Conservation (phyloP, 2,329 filamentous ascomycete genomes). For the Elsinoe ampelina region DNA sequence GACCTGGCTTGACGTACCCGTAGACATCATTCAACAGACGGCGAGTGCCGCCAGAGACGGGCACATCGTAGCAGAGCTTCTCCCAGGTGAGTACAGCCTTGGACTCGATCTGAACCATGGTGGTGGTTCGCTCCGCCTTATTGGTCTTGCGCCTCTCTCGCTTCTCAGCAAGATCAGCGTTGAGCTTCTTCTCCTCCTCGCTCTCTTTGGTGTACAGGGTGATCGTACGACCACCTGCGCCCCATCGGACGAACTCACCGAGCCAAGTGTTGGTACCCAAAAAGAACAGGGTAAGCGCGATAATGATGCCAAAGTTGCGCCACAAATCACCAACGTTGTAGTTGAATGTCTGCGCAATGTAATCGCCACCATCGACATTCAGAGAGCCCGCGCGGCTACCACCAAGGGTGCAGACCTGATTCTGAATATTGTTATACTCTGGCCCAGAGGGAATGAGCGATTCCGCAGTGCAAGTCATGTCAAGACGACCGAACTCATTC, state of each 20-base stretch:
- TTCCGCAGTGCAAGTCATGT: constrained; percentile 57
- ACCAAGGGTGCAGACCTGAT: constrained; percentile 73
- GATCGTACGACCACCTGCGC: constrained; percentile 70
- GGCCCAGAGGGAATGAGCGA: constrained; percentile 64
- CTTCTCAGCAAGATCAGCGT: constrained; percentile 53
- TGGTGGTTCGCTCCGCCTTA: constrained; percentile 43
- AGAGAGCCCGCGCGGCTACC: constrained; percentile 59
- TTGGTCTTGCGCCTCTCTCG: constrained; percentile 43
- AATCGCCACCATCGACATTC: constrained; percentile 55
- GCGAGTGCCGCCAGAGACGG: constrained; percentile 37
- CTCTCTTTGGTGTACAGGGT: constrained; percentile 67
- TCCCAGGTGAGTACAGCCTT: constrained; percentile 49
- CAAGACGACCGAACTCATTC: constrained; percentile 67
- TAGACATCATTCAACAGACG: constrained; percentile 38
- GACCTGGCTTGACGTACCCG: constrained; percentile 42
- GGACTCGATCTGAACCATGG: constrained; percentile 47
- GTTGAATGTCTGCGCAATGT: constrained; percentile 59
- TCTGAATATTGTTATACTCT: constrained; percentile 58
- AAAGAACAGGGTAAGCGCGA: constrained; percentile 67
- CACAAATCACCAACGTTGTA: constrained; percentile 62
- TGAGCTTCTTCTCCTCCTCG: constrained; percentile 56
- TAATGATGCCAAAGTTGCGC: constrained; percentile 75
- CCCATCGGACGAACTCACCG: constrained; percentile 69
- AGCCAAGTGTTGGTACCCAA: constrained; percentile 65
- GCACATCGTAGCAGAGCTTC: constrained; percentile 41